Conservation (phyloP, 2,329 filamentous ascomycete species). For the Lachnellula cervina region DNA sequence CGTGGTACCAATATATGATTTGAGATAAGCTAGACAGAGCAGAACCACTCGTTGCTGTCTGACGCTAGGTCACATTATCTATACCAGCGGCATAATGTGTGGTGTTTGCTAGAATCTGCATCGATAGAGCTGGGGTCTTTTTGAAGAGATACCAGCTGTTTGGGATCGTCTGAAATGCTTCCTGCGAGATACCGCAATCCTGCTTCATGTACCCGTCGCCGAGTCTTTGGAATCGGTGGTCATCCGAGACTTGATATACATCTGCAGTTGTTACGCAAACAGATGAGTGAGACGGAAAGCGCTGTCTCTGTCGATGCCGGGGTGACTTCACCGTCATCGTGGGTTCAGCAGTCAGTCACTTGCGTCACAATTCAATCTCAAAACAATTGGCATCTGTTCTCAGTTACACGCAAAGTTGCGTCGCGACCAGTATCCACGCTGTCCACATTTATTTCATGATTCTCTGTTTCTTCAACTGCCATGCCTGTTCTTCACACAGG, state of each 20-base stretch:
- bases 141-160: neutral
- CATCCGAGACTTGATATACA: slow-evolving; percentile 15
- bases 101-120: slow-evolving; percentile 7
- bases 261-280: slow-evolving; percentile 18
- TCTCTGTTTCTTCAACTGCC: slow-evolving; percentile 6
- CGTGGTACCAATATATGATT: slow-evolving; percentile 20
- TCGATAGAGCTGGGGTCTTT: neutral
- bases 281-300: slow-evolving; percentile 3
- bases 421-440: neutral
- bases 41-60: slow-evolving; percentile 17
- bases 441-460: neutral
- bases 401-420: slow-evolving; percentile 23
- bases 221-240: slow-evolving; percentile 15
- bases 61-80: slow-evolving; percentile 20
- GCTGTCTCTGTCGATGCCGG: neutral
- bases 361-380: neutral
- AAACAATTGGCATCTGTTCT: neutral
- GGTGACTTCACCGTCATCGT: neutral
- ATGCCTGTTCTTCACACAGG: slow-evolving; percentile 29
- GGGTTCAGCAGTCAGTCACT: neutral
- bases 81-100: slow-evolving; percentile 10
- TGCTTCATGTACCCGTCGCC: slow-evolving; percentile 19
- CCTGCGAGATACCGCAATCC: slow-evolving; percentile 15
- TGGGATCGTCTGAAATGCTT: neutral
- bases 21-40: slow-evolving; percentile 10